Base-by-base conservation (phyloP, 345 rosid genomes). In the Lenwebbia sp. region DNA sequence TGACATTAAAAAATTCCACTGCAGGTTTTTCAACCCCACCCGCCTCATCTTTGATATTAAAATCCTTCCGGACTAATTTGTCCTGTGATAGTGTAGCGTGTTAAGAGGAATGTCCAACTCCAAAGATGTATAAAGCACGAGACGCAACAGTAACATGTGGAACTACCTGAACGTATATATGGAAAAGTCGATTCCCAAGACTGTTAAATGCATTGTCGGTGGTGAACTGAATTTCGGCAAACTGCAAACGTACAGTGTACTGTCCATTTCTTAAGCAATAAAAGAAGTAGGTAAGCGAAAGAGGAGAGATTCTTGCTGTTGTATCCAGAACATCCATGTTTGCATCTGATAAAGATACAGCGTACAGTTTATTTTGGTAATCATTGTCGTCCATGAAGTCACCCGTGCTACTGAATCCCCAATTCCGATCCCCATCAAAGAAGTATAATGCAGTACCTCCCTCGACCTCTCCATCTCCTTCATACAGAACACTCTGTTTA, bases 101-200 rank as follows among this genome's bases (percentile, higher is more conserved):
- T 60, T 50, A 23, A 53, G 11, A 44, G 19, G 21, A 14, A 26
- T 49, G 17, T 56, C 47, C 54, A 74, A 56, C 28, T 25, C 58
- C 33, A 81, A 47, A 28, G n/a, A 58, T 11, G 40, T n/a, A 47
- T 51, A 47, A 52, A 53, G 60, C 22, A 23, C 23, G 58, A 13
- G 44, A 12, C 4, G 44, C 37, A 58, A 81, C 53, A 40, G 11
- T 50, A 51, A 5, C 10, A 49, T 5, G 65, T 8, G 78, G n/a
- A 37, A 83, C 40, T 89, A 94, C 96, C 98, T 94, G 96, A 86
- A 94, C 84, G 86, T 92, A 93, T 70, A 95, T 86, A 85, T 96
- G 89, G 83, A 95, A 96, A 58, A 94, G 33, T 14, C 96, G 93
- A 51, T 88, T 94, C 3, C 94, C 98, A 0, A 90, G 84, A 88